A percentile compares a stretch with the other conserved stretches of the same genome.
Evolutionary conservation across 2,329 filamentous ascomycete species (phyloP).

Genomic region (Aspergillus neoniger): DNA sequence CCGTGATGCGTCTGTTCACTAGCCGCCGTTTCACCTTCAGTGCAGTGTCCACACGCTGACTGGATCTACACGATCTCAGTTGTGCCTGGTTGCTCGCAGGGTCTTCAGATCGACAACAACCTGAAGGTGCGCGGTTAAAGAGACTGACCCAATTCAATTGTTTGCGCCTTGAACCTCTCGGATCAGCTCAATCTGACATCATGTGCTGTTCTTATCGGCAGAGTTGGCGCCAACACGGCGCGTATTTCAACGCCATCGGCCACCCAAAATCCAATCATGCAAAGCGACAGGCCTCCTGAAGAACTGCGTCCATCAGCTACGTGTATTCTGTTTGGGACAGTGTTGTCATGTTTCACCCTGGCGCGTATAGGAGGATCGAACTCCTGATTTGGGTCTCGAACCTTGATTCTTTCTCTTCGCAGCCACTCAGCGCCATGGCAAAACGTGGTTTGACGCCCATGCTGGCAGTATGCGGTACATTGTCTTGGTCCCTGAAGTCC

Average conservation of each 20-base stretch:
- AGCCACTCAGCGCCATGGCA: slow-evolving; percentile 19
- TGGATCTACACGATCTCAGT: not conserved
- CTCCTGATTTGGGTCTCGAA: slow-evolving; percentile 29
- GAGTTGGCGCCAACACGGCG: slow-evolving; percentile 27
- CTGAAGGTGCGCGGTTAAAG: not conserved
- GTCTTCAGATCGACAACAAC: not conserved
- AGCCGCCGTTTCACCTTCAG: not conserved
- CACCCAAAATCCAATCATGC: slow-evolving; percentile 11
- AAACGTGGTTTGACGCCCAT: slow-evolving; percentile 21
- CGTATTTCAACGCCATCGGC: slow-evolving; percentile 19
- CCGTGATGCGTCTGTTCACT: not conserved
- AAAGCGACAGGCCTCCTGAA: slow-evolving; percentile 14
- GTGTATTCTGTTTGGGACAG: slow-evolving; percentile 9
- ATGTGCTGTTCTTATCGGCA: slow-evolving; percentile 16
- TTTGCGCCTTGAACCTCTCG: slow-evolving; percentile 1
- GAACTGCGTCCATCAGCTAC: slow-evolving; percentile 1
- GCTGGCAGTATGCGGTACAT: slow-evolving; percentile 13
- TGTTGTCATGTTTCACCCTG: slow-evolving; percentile 30
- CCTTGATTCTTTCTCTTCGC: slow-evolving; percentile 7
- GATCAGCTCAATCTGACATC: slow-evolving; percentile 24
- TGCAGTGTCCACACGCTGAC: not conserved
- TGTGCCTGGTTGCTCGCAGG: not conserved
- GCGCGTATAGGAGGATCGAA: slow-evolving; percentile 30
- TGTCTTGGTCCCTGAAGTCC: slow-evolving; percentile 14
- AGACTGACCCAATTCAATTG: not conserved